Evolutionary conservation across 1,284 basidiomycete genomes (phyloP), one percentile per base, ranked within the genome.

Genomic region (Cryptococcus wingfieldii): DNA sequence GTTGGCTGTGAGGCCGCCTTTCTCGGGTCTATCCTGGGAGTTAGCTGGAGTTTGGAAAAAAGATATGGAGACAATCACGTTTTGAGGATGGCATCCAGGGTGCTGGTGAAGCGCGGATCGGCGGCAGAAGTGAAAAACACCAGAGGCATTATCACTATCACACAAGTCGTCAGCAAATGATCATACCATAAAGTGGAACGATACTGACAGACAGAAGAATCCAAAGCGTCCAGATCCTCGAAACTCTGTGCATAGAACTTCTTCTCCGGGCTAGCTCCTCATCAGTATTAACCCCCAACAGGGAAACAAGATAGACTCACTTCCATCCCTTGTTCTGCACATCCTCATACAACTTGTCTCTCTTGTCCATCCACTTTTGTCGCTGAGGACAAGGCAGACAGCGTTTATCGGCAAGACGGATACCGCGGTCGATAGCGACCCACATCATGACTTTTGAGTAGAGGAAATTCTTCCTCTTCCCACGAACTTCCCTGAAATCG

Each of bases 381-480:
- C 69, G 72, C 62, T 75, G 77, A 18, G 73, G 80, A 70, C 79
- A 79, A 5, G 78, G 78, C 12, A 79, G 62, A 56, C 71, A 88
- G 23, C 92, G 84, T 75, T 96, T 96, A 38, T 95, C 90, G 3
- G 90, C 89, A 18, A 96, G 81, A 14, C 92, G 87, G 4, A 96
- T 80, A 3, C 90, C 90, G 79, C 90, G 81, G 67, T 96, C 92
- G 56, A 96, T 84, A 0, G 92, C 92, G 47, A 96, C 91, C 88
- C 90, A 92, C 70, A 92, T 82, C 90, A 94, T 92, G 52, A 92
- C 86, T 82, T 93, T 93, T 44, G 87, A 90, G 75, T 93, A 93
- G 82, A 90, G 67, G 41, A 94, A 96, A 72, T 95, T 85, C 57
- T 88, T 84, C 71, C 87, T 83, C 68, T 84, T 83, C 57, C 86